Evolutionary conservation across 306 rosid genomes (phyloP).

Genomic region (Datisca glomerata): DNA sequence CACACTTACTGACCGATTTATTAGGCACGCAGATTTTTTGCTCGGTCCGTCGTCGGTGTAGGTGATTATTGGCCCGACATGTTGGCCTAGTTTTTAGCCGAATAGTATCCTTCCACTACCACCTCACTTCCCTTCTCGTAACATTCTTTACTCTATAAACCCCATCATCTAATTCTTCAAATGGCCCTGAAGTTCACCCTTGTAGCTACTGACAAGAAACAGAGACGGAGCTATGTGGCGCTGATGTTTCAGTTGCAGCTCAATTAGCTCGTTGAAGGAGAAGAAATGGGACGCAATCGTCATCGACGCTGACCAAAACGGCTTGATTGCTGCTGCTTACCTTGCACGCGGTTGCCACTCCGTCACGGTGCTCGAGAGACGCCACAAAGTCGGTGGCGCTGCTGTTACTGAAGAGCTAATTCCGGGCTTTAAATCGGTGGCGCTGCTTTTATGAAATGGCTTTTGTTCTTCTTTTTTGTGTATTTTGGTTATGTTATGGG

Average conservation of each 20-base stretch:
- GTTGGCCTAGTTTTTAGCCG: no score
- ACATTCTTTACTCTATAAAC: background rate
- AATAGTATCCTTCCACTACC: background rate
- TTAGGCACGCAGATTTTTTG: no score
- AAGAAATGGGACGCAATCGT: conserved; percentile 88
- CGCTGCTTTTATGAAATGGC: no score
- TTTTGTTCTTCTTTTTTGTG: no score
- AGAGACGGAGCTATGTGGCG: conserved; percentile 42
- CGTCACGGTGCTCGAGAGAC: conserved; percentile 90
- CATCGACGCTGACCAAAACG: conserved; percentile 94
- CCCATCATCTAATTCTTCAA: background rate
- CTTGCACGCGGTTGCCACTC: conserved; percentile 81
- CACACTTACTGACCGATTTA: no score
- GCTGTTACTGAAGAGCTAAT: conserved; percentile 77
- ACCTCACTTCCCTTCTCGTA: background rate
- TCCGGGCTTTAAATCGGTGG: conserved; percentile 85
- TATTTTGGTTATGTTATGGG: no score
- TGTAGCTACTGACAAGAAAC: background rate
- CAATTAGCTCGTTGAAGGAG: conserved; percentile 23
- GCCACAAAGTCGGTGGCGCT: conserved; percentile 84
- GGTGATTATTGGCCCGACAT: no score
- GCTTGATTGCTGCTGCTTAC: conserved; percentile 86
- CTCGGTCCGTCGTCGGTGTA: no score
- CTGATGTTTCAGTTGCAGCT: conserved; percentile 37
- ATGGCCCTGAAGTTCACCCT: background rate